Evolutionary conservation across 495 filamentous ascomycete genomes (phyloP), one percentile per base, ranked within the genome.

Genomic region (Thermochaetoides thermophila): DNA sequence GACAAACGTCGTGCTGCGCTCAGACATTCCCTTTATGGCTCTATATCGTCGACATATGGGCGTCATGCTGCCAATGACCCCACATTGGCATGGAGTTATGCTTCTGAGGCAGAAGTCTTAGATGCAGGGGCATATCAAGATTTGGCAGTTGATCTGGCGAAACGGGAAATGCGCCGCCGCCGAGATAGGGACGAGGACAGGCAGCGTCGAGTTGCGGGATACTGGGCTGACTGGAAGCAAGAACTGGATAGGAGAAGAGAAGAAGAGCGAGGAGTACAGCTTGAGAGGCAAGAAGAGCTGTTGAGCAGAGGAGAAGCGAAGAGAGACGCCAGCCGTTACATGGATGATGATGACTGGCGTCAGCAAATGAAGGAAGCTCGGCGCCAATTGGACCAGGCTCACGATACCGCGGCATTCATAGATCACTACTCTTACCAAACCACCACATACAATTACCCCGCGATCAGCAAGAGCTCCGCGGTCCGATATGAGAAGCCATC

Each of bases 121-220:
- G 76, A 81, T 48, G 81, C 78, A 3, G 68, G 60, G 8, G 70
- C 81, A 32, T 66, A 91, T 38, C 66, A 70, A 35, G 75, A 84
- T 20, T 64, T 94, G 23, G 84, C 84, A 7, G 78, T 91, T 5
- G 67, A 77, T 40, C 44, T 92, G 22, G 83, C 83, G 1, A 71
- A 75, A 34, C 74, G 66, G 13, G 83, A 92, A 53, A 72, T 87
- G 27, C 63, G 55, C 29, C 70, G 83, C 30, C 63, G 84, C 40
- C 74, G 76, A 0, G 59, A 60, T 11, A 69, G 71, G 11, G 73
- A 71, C 33, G 68, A 73, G 39, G 62, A 64, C 31, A 56, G 46
- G 31, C 67, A 71, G 31, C 67, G 71, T 29, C 66, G 77, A 12
- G 64, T 59, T 4, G 74, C 69, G 2, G 74, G 77, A 0, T 50